phyloP scores from a whole-genome alignment of 2,329 filamentous ascomycete genomes.

The Sphaceloma murrayae region DNA sequence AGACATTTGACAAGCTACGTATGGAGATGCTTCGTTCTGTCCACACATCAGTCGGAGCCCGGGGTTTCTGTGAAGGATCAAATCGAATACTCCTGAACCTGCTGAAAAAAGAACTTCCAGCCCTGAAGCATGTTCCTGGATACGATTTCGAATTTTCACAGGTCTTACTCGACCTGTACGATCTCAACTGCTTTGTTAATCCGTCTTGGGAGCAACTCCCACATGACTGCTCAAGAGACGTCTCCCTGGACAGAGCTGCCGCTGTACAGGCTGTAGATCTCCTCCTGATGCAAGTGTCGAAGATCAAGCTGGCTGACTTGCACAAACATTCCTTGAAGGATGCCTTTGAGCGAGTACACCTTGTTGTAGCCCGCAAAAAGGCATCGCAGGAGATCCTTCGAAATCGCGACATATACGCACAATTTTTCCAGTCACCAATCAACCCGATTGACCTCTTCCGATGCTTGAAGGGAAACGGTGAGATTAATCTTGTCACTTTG shows the following conservation, averaged over 20 bases:
- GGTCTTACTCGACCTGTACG: slow-evolving; percentile 73
- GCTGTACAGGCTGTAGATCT: slow-evolving; percentile 76
- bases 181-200: slow-evolving; percentile 51
- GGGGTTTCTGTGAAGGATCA: slow-evolving; percentile 74
- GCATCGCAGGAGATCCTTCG: slow-evolving; percentile 71
- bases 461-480: slow-evolving; percentile 67
- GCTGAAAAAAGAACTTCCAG: slow-evolving; percentile 75
- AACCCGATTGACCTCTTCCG: slow-evolving; percentile 71
- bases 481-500: slow-evolving; percentile 58
- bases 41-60: slow-evolving; percentile 73
- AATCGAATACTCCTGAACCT: slow-evolving; percentile 84
- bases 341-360: slow-evolving; percentile 88
- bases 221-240: slow-evolving; percentile 62
- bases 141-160: slow-evolving; percentile 82
- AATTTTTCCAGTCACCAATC: slow-evolving; percentile 73
- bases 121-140: slow-evolving; percentile 60
- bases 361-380: slow-evolving; percentile 68
- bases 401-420: slow-evolving; percentile 73
- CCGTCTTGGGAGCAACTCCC: slow-evolving; percentile 42
- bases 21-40: slow-evolving; percentile 72
- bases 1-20: slow-evolving; percentile 57
- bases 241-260: slow-evolving; percentile 69
- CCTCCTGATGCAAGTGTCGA: slow-evolving; percentile 68
- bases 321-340: slow-evolving; percentile 83
- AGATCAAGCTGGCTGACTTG: slow-evolving; percentile 81